A percentile compares a stretch with the other conserved stretches of the same genome.
Evolutionary conservation across 495 filamentous ascomycete genomes (phyloP).

Genomic region (Corynascus novoguineensis): DNA sequence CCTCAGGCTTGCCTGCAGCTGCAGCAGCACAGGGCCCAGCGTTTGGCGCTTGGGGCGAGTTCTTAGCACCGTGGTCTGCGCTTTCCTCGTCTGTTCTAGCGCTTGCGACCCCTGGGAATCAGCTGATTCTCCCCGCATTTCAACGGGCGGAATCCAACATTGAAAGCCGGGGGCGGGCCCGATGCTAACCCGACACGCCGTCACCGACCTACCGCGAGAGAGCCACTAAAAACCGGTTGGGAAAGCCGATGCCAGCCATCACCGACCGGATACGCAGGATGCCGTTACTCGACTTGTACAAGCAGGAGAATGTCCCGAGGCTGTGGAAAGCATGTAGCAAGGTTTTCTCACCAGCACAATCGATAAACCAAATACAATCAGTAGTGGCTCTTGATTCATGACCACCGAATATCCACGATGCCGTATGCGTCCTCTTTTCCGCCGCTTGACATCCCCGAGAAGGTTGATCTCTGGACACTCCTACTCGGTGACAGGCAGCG

Average conservation of each 20-base stretch:
- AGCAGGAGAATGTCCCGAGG: too few species aligned
- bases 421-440: constrained; percentile 53
- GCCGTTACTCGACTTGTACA: too few species aligned
- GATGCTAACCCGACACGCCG: constrained; percentile 15
- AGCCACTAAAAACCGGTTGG: background rate
- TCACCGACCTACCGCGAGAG: background rate
- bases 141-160: background rate
- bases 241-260: constrained; percentile 23
- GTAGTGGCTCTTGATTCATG: too few species aligned
- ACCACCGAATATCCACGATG: too few species aligned
- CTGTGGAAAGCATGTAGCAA: too few species aligned
- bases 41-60: too few species aligned
- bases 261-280: background rate
- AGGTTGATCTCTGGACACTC: constrained; percentile 65
- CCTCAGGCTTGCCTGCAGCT: too few species aligned
- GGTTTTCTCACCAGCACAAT: too few species aligned
- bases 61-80: too few species aligned
- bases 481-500: constrained; percentile 47
- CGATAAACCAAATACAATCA: too few species aligned
- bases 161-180: constrained; percentile 2
- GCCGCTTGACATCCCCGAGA: constrained; percentile 54
- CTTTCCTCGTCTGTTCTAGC: too few species aligned
- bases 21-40: too few species aligned
- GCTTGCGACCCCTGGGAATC: background rate
- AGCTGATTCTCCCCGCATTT: constrained; percentile 2